A percentile compares a stretch with the other conserved stretches of the same genome.
Evolutionary conservation across 1,139 yeast genomes (phyloP).

Genomic region (Entelexis paramagnoliae): DNA sequence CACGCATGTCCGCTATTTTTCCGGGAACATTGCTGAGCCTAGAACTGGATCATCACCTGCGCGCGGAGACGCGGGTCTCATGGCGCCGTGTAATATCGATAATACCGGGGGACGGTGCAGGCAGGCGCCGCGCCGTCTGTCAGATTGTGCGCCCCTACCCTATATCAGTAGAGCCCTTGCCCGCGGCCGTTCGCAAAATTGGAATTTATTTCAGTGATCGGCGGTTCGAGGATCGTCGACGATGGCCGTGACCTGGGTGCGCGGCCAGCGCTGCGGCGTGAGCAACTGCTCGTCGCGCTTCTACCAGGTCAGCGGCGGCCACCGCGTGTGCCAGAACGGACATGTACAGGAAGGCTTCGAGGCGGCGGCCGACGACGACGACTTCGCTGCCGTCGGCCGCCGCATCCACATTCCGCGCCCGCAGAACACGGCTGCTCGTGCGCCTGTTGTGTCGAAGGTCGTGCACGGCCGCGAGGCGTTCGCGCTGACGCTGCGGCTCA

Average conservation of each 20-base stretch:
- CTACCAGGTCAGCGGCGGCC: constrained; percentile 66
- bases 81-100: neutral
- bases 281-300: constrained; percentile 76
- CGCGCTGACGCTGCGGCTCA: constrained; percentile 38
- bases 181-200: neutral
- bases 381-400: constrained; percentile 27
- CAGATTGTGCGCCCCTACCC: neutral
- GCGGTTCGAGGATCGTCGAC: neutral
- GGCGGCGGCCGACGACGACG: constrained; percentile 77
- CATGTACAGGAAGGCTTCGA: constrained; percentile 77
- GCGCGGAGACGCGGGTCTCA: neutral
- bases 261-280: constrained; percentile 79
- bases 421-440: neutral
- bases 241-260: constrained; percentile 36
- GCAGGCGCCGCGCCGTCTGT: neutral
- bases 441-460: constrained; percentile 24
- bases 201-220: neutral
- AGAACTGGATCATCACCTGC: too few species aligned
- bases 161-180: neutral
- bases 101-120: too few species aligned
- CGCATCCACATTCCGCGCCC: constrained; percentile 12
- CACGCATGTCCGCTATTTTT: neutral
- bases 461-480: constrained; percentile 47
- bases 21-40: neutral
- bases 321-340: constrained; percentile 75